phyloP scores from a whole-genome alignment of 164 flowering plant genomes.

The Aristolochia californica region DNA sequence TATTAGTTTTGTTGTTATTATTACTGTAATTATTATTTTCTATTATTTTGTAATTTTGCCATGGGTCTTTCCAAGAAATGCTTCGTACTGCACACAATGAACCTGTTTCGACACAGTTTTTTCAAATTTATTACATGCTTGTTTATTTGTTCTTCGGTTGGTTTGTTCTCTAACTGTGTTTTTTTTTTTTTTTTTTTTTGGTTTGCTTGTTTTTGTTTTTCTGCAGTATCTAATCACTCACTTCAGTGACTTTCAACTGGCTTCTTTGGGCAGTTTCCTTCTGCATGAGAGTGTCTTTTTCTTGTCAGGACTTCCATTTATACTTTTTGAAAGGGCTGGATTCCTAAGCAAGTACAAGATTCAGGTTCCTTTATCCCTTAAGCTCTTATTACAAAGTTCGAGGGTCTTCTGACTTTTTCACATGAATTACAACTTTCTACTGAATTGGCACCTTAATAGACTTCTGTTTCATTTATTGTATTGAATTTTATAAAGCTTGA shows the following conservation, averaged over 20 bases:
- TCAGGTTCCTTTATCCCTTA: conserved; percentile 47
- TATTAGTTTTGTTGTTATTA: too few species aligned
- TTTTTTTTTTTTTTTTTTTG: too few species aligned
- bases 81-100: too few species aligned
- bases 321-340: conserved; percentile 78
- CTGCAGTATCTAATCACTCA: conserved; percentile 83
- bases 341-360: conserved; percentile 91
- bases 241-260: conserved; percentile 93
- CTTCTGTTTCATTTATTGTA: too few species aligned
- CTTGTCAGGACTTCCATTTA: conserved; percentile 95
- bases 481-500: too few species aligned
- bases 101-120: background rate
- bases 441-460: too few species aligned
- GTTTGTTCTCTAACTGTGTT: background rate
- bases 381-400: too few species aligned
- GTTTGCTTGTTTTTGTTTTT: conserved; percentile 7
- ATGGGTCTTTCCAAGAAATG: too few species aligned
- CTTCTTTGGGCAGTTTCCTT: conserved; percentile 91
- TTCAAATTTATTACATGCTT: background rate
- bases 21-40: too few species aligned
- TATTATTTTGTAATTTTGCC: too few species aligned
- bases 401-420: too few species aligned
- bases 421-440: too few species aligned
- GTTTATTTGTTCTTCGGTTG: background rate
- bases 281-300: conserved; percentile 95